Conservation (phyloP, 805 yeast genomes). For the Monosporozyma yasuniensis region DNA sequence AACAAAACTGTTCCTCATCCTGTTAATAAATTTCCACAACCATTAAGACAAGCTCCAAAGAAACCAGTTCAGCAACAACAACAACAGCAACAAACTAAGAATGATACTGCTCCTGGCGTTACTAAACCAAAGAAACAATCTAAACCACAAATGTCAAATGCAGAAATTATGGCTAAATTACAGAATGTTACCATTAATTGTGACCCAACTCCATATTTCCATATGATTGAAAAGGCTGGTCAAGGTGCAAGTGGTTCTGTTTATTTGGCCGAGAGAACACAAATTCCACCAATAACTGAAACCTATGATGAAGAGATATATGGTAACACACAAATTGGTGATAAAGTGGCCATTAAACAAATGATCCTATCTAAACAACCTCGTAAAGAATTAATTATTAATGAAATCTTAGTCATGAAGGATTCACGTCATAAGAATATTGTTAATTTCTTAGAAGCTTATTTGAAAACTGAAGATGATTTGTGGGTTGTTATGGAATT, state of each 20-base stretch:
- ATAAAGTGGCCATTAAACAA: constrained; percentile 89
- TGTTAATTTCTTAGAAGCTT: constrained; percentile 90
- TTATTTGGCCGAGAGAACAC: constrained; percentile 64
- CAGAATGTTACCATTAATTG: constrained; percentile 71
- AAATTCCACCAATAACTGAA: constrained; percentile 25
- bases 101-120: constrained; percentile 21
- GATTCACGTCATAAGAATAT: constrained; percentile 91
- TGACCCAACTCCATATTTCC: constrained; percentile 80
- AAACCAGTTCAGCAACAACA: constrained; percentile 14
- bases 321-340: constrained; percentile 33
- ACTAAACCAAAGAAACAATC: constrained; percentile 37
- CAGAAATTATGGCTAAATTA: constrained; percentile 74
- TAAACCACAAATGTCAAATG: constrained; percentile 68
- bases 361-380: constrained; percentile 90
- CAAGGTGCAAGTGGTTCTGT: constrained; percentile 99
- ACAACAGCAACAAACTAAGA: constrained; percentile 10
- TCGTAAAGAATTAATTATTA: constrained; percentile 87
- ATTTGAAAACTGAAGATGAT: constrained; percentile 66
- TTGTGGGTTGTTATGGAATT: constrained; percentile 99
- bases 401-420: constrained; percentile 94
- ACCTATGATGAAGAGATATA: constrained; percentile 7
- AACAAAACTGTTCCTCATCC: constrained; percentile 14
- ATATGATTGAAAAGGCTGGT: constrained; percentile 77
- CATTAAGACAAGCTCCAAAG: constrained; percentile 28
- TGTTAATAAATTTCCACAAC: constrained; percentile 7